Evolutionary conservation across 2,329 filamentous ascomycete genomes (phyloP).

Genomic region (Sclerotinia borealis): DNA sequence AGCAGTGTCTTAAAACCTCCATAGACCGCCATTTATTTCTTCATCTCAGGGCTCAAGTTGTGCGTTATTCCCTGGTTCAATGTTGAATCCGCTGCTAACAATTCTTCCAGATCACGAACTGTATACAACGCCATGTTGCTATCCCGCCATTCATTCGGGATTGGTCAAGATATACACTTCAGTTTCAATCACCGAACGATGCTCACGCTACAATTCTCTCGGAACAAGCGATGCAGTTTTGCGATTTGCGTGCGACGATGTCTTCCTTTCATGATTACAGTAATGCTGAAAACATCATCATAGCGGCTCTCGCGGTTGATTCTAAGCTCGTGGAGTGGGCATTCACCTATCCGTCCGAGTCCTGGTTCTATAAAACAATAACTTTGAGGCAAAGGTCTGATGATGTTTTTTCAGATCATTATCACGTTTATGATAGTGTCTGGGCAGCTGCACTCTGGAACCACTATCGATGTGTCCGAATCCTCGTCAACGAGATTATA

Average conservation of each 20-base stretch:
- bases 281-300: constrained; percentile 19
- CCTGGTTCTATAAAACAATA: constrained; percentile 19
- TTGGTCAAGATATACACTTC: constrained; percentile 33
- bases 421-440: constrained; percentile 25
- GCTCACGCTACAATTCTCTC: constrained; percentile 35
- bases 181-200: constrained; percentile 19
- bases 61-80: constrained; percentile 8
- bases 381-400: constrained; percentile 14
- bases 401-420: constrained; percentile 25
- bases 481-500: constrained; percentile 27
- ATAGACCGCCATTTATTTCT: constrained; percentile 48
- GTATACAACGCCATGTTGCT: constrained; percentile 43
- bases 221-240: constrained; percentile 34
- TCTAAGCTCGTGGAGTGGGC: constrained; percentile 20
- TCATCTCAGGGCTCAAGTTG: constrained; percentile 39
- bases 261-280: constrained; percentile 23
- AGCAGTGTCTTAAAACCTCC: constrained; percentile 40
- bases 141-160: constrained; percentile 45
- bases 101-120: constrained; percentile 40
- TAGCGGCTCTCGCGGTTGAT: constrained; percentile 17
- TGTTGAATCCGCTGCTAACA: constrained; percentile 27
- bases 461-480: constrained; percentile 21
- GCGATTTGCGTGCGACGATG: constrained; percentile 24
- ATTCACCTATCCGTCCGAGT: constrained; percentile 13
- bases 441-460: constrained; percentile 30